Base-by-base conservation (phyloP, 768 basidiomycete species). In the Roridomyces roridus region DNA sequence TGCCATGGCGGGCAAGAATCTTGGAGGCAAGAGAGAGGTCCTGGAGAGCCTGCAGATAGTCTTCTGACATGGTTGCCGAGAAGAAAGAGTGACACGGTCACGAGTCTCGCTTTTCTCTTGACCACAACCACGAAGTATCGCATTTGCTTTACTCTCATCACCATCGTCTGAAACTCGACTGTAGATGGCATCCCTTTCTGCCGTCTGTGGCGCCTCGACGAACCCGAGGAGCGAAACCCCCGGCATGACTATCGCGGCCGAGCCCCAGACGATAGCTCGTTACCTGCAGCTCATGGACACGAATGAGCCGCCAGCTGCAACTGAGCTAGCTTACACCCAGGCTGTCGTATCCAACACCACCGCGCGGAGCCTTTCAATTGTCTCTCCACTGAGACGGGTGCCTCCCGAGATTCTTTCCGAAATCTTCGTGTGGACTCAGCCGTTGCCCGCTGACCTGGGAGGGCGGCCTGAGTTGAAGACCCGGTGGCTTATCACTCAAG, bases 1-100 rank as follows among this genome's bases (percentile, higher is more conserved):
- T 55, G 21, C 61, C 61, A 46, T 63, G 57, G 12, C 48, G 57
- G 3, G 61, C 57, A 8, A 63, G 57, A 25, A 63, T 63, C 35
- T 25, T 55, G 11, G 61, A 63, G 8, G 61, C 61, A 8, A 59
- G 49, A 7, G 57, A 60, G n/a, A 60, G 59, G 23, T 60, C 54
- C 25, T 52, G 36, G 20, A 59, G 48, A 37, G 42, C 50, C 15
- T 44, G 23, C 39, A 6, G 3, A 40, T 40, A 40, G 39, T 35
- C 34, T 35, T 35, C 17, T 10, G 34, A 35, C 34, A 35, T 35
- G n/a, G n/a, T n/a, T n/a, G n/a, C n/a, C n/a, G n/a, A n/a, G n/a
- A n/a, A n/a, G n/a, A n/a, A n/a, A n/a, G n/a, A n/a, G n/a, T n/a
- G n/a, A n/a, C n/a, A n/a, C n/a, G n/a, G n/a, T n/a, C n/a, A n/a